These are phyloP conservation scores for Eragrostis nindensis DNA, from an alignment of 176 grass and related monocot species.

Conservation along the genomic window DNA sequence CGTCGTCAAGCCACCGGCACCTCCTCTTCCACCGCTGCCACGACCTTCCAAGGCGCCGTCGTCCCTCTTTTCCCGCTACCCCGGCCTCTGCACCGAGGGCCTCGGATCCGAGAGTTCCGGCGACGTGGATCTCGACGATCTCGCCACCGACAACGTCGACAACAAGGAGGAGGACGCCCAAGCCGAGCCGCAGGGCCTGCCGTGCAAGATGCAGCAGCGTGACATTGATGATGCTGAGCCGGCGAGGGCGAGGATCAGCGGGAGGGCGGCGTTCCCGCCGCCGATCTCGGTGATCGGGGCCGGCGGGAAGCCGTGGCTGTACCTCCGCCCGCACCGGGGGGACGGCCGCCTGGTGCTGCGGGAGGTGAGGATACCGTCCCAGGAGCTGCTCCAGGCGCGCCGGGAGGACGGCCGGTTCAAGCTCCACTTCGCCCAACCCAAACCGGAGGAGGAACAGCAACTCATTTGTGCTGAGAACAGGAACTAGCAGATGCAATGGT, in stretches of 20 bases:
- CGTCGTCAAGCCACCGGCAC: neutral
- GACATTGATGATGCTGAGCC: neutral
- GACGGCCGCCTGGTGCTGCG: slow-evolving; percentile 63
- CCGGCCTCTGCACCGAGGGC: slow-evolving; percentile 70
- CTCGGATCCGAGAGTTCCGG: slow-evolving; percentile 80
- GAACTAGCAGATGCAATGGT: neutral
- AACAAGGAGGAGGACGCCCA: neutral
- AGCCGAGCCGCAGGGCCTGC: neutral
- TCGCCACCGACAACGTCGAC: neutral
- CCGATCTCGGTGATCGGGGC: slow-evolving; percentile 71
- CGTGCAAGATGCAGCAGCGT: slow-evolving; percentile 12
- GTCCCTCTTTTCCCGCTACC: neutral
- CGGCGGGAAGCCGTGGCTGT: slow-evolving; percentile 66
- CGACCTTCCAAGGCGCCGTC: neutral
- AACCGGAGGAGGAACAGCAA: slow-evolving; percentile 19
- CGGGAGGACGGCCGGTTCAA: slow-evolving; percentile 63
- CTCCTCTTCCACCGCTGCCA: neutral
- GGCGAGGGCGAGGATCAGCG: neutral
- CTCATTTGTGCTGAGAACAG: neutral
- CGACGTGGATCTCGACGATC: slow-evolving; percentile 44
- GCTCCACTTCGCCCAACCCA: slow-evolving; percentile 54
- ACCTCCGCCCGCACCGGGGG: slow-evolving; percentile 48
- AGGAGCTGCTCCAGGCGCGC: slow-evolving; percentile 61
- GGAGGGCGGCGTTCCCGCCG: slow-evolving; percentile 51
- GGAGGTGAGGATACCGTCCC: slow-evolving; percentile 64